These are phyloP conservation scores for Penicillium odoratum DNA, from an alignment of 495 filamentous ascomycete genomes.

Conservation along the genomic window DNA sequence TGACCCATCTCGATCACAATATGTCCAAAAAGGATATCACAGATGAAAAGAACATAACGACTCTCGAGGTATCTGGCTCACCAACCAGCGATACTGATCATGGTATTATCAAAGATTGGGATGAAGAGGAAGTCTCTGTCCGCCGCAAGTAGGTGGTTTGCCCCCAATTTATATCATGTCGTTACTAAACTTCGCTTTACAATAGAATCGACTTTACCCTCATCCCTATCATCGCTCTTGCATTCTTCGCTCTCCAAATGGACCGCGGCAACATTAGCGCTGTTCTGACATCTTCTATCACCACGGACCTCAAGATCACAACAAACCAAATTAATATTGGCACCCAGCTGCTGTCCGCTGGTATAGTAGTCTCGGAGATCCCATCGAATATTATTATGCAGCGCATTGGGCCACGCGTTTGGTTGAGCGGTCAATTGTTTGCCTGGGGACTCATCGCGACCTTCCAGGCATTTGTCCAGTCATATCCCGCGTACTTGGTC, in stretches of 20 bases:
- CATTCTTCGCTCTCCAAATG: constrained; percentile 58
- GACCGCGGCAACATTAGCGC: constrained; percentile 55
- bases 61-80: no score
- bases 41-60: constrained; percentile 14
- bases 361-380: constrained; percentile 60
- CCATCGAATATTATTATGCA: constrained; percentile 59
- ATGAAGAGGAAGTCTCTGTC: constrained; percentile 27
- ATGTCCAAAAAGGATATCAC: constrained; percentile 14
- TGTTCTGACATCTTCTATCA: constrained; percentile 51
- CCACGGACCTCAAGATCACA: constrained; percentile 52
- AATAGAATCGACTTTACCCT: constrained; percentile 52
- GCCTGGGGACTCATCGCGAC: constrained; percentile 61
- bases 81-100: constrained; percentile 18
- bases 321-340: constrained; percentile 61
- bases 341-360: constrained; percentile 53
- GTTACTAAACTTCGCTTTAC: neutral
- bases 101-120: constrained; percentile 37
- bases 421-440: constrained; percentile 56
- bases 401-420: constrained; percentile 51
- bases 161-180: neutral
- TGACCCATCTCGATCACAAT: no score
- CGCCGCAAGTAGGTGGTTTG: constrained; percentile 29
- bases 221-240: constrained; percentile 52
- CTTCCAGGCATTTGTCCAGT: constrained; percentile 58
- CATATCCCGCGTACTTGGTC: constrained; percentile 48